phyloP scores from a whole-genome alignment of 768 basidiomycete genomes.

The Tylopilus vinaceipallidus region DNA sequence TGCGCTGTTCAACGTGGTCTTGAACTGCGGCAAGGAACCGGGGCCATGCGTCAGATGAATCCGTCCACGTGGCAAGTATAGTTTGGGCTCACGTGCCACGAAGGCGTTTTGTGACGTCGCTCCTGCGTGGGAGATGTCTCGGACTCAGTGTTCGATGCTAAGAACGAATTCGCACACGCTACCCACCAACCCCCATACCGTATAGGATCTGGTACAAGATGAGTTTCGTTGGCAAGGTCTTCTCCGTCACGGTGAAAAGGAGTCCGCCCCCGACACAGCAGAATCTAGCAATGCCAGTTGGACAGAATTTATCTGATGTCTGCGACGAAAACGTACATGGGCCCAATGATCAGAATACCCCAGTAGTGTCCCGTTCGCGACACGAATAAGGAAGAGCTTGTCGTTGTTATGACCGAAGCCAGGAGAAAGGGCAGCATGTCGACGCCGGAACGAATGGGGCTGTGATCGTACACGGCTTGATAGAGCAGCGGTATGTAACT shows the following conservation, averaged over 20 bases:
- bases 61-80: too few relatives aligned
- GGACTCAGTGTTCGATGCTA: neutral
- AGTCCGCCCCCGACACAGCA: constrained; percentile 13
- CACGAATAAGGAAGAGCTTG: constrained; percentile 5
- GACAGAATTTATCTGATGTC: neutral
- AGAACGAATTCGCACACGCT: too few relatives aligned
- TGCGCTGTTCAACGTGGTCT: constrained; percentile 1
- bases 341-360: constrained; percentile 11
- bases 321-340: constrained; percentile 6
- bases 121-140: neutral
- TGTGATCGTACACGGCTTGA: constrained; percentile 20
- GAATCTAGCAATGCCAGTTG: constrained; percentile 2
- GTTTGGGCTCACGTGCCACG: constrained; percentile 2
- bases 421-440: constrained; percentile 23
- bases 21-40: constrained; percentile 4
- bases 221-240: constrained; percentile 5
- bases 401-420: constrained; percentile 6
- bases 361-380: constrained; percentile 16
- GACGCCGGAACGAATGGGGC: constrained; percentile 18
- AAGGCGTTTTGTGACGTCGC: constrained; percentile 11
- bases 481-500: constrained; percentile 22
- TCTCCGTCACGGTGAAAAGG: constrained; percentile 8
- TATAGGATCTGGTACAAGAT: constrained; percentile 13
- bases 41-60: neutral
- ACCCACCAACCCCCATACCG: constrained; percentile 13